Base-by-base conservation (phyloP, 805 yeast species). In the Candida coquimbonensis region DNA sequence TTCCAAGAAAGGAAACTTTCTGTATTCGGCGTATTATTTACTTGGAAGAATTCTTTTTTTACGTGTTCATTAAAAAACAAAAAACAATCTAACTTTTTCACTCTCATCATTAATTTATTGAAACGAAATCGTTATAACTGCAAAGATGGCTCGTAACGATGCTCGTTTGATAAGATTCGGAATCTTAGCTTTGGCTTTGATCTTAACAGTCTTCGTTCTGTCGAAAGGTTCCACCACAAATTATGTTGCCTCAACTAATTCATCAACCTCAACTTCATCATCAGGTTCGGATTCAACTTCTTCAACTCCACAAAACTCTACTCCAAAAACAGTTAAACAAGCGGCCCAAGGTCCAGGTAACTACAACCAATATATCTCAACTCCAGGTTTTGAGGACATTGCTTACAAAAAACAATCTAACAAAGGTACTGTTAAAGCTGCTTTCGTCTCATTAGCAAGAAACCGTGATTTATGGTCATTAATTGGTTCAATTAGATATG, bases 371-470 rank as follows among this genome's bases (percentile, higher is more conserved):
- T 40, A 38, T 24, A 44, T 48, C 14, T 47, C 39, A 12, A 39
- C 42, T 13, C 48, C 50, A 25, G 52, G 52, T 17, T 49, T 39
- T 34, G 50, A 40, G 6, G 54, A 51, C 24, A 43, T 48, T 29
- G 52, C 54, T 3, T 43, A 52, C 38, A 55, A 54, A 50, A 56
- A 57, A 48, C 53, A 49, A 47, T 33, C 51, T n/a, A 47, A 46
- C 32, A 57, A 49, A 52, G 63, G 61, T 34, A 49, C 53, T 12
- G 60, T 57, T 38, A 80, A 77, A 53, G 91, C 89, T 7, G 74
- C 86, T 1, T 73, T 86, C 55, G 77, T 83, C 50, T 77, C 87
- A 5, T 67, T 87, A 27, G 87, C 87, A 34, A 73, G 88, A 56
- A 85, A 87, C 63, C 54, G 65, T 12, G 95, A 87, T 50, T 63